Percentiles rank a stretch among this genome's conserved stretches.
Evolutionary conservation across 352 stramenopile genomes (phyloP).

Genomic region (Phytophthora cryptogea): DNA sequence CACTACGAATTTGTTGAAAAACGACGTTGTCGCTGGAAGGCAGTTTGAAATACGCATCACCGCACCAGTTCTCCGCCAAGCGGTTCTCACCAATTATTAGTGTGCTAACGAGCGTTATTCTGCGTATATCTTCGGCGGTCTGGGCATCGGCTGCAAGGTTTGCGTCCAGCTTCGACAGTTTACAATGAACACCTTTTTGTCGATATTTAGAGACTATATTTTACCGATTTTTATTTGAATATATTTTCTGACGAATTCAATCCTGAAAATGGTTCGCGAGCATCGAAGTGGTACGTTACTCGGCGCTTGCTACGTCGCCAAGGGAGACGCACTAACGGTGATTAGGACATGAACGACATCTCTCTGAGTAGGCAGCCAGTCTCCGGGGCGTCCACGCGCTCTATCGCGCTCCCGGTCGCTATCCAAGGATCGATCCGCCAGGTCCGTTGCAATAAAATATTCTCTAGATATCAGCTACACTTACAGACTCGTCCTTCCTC

Average conservation of each 20-base stretch:
- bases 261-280: slow-evolving; percentile 17
- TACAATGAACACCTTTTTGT: too few species aligned
- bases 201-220: too few species aligned
- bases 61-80: too few species aligned
- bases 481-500: background rate
- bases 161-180: too few species aligned
- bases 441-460: slow-evolving; percentile 5
- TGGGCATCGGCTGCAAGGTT: too few species aligned
- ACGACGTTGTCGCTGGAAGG: too few species aligned
- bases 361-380: slow-evolving; percentile 30
- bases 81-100: too few species aligned
- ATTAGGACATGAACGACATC: slow-evolving; percentile 31
- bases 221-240: background rate
- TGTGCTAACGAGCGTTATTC: too few species aligned
- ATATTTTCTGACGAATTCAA: background rate
- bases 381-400: slow-evolving; percentile 16
- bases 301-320: background rate
- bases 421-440: slow-evolving; percentile 24
- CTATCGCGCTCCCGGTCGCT: slow-evolving; percentile 31
- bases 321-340: slow-evolving; percentile 20
- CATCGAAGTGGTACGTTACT: slow-evolving; percentile 28
- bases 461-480: background rate
- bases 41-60: too few species aligned
- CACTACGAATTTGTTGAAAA: too few species aligned
- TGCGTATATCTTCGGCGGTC: too few species aligned